phyloP scores from a whole-genome alignment of 208 protist genomes.

The Acanthamoeba triangularis region DNA sequence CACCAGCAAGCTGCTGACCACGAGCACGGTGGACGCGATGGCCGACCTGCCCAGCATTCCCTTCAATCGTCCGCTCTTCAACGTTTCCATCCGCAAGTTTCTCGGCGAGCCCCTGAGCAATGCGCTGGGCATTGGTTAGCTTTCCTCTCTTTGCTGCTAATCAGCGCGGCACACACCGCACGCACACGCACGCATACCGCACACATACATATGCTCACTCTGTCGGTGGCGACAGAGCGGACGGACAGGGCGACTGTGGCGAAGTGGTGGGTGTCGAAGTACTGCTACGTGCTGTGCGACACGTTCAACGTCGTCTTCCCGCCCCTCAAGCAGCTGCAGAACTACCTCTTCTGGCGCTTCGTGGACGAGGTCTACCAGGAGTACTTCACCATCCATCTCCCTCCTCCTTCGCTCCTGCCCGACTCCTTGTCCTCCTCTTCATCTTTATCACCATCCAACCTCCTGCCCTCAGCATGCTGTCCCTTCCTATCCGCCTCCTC shows the following conservation, averaged over 20 bases:
- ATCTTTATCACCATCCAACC: background rate
- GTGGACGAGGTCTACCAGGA: constrained; percentile 31
- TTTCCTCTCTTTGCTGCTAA: no score
- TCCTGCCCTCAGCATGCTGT: background rate
- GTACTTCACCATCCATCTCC: constrained; percentile 31
- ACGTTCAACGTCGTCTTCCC: background rate
- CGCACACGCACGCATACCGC: no score
- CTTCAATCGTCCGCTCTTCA: constrained; percentile 31
- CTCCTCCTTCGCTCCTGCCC: background rate
- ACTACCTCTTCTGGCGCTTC: constrained; percentile 8
- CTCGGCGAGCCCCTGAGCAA: background rate
- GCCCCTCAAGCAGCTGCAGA: background rate
- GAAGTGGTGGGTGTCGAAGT: constrained; percentile 17
- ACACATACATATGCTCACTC: background rate
- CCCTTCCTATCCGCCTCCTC: no score
- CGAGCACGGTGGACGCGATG: constrained; percentile 14
- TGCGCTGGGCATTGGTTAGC: background rate
- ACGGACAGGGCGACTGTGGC: background rate
- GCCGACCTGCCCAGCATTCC: background rate
- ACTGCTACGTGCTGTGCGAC: constrained; percentile 20
- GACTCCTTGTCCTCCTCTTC: background rate
- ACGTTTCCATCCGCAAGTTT: background rate
- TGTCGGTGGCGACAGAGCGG: background rate
- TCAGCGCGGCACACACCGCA: no score
- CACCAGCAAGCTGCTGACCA: background rate